Percentiles rank a stretch among this genome's conserved stretches.
Evolutionary conservation across 805 yeast genomes (phyloP).

Genomic region (Candida yuanshanica): DNA sequence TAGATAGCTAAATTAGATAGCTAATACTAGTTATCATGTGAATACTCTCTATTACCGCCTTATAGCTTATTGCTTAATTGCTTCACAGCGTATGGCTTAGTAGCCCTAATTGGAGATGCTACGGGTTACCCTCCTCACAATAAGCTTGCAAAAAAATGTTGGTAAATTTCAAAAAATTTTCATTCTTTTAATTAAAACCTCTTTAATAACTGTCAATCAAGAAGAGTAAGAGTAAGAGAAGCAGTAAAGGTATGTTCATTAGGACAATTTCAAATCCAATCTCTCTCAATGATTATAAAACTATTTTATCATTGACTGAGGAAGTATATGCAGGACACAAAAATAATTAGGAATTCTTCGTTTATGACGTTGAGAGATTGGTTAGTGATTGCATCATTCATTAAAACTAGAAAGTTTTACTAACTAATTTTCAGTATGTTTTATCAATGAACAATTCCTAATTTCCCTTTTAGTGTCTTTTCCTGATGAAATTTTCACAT

Average conservation of each 20-base stretch:
- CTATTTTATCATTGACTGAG: constrained; percentile 45
- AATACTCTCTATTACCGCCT: no score
- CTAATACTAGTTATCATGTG: no score
- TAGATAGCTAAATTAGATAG: no score
- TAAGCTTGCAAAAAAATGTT: no score
- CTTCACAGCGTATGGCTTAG: no score
- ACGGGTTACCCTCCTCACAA: neutral
- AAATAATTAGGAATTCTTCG: constrained; percentile 67
- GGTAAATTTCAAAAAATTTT: neutral
- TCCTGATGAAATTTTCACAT: constrained; percentile 18
- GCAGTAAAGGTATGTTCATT: neutral
- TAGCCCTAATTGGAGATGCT: no score
- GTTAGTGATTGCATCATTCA: neutral
- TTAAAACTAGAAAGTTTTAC: constrained; percentile 7
- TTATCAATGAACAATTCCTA: neutral
- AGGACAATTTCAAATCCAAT: neutral
- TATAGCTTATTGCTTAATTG: no score
- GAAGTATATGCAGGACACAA: constrained; percentile 74
- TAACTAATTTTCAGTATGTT: constrained; percentile 8
- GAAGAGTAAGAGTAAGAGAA: neutral
- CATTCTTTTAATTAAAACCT: neutral
- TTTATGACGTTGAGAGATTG: constrained; percentile 45
- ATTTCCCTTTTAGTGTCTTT: neutral
- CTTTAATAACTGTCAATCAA: neutral
- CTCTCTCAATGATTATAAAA: constrained; percentile 27